Percentiles rank a stretch among this genome's conserved stretches.
These are phyloP conservation scores for Debaryomyces udenii DNA, from an alignment of 1,139 yeast species.

Conservation along the genomic window DNA sequence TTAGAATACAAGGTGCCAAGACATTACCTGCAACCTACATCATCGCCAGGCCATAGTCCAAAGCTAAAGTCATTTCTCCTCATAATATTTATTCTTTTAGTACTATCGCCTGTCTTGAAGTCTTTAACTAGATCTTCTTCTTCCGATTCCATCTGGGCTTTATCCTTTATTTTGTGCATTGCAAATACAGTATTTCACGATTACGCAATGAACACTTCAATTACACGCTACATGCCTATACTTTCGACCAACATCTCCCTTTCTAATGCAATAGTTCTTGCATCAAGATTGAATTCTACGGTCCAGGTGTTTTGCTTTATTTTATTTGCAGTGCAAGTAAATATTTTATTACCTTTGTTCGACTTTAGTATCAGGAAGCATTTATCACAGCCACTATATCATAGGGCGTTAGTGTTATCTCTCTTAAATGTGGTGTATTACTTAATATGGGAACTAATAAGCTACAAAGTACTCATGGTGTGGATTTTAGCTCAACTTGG, in stretches of 20 bases:
- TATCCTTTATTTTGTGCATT: constrained; percentile 76
- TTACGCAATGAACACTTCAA: constrained; percentile 49
- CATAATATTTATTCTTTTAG: constrained; percentile 68
- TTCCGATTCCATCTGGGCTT: constrained; percentile 94
- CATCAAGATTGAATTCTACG: constrained; percentile 77
- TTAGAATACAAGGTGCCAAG: background rate
- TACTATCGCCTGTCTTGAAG: constrained; percentile 85
- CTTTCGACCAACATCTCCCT: constrained; percentile 81
- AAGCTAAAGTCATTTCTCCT: constrained; percentile 63
- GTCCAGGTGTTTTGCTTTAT: constrained; percentile 82
- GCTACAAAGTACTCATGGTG: constrained; percentile 36
- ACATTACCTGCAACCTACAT: background rate
- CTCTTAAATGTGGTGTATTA: constrained; percentile 25
- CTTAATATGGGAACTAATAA: constrained; percentile 22
- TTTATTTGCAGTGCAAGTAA: constrained; percentile 68
- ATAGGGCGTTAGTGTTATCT: constrained; percentile 29
- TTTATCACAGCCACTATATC: constrained; percentile 31
- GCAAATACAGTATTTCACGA: constrained; percentile 71
- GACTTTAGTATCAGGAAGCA: constrained; percentile 58
- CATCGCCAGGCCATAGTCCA: constrained; percentile 16
- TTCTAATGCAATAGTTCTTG: constrained; percentile 85
- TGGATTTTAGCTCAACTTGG: constrained; percentile 55
- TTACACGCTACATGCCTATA: constrained; percentile 52
- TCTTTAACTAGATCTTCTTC: constrained; percentile 88
- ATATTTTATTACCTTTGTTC: constrained; percentile 73